These are phyloP conservation scores for Pleurotus ostreatus DNA, from an alignment of 768 basidiomycete species.

Conservation along the genomic window DNA sequence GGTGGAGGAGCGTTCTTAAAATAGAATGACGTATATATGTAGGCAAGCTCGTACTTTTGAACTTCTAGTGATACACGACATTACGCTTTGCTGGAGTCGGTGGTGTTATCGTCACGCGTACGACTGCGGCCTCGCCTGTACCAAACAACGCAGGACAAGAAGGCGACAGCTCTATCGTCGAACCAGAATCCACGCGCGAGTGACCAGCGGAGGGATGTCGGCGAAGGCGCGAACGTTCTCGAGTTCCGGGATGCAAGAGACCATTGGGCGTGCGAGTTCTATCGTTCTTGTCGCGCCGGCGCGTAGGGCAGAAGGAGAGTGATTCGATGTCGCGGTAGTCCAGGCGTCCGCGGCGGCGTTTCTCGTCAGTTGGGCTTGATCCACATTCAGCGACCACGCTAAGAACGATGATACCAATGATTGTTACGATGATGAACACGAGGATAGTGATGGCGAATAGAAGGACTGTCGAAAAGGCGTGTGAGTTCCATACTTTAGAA, in stretches of 20 bases:
- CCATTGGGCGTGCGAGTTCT: background rate
- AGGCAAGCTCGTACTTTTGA: background rate
- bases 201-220: background rate
- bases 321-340: conserved; percentile 4
- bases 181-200: background rate
- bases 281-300: background rate
- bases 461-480: background rate
- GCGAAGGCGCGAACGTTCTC: background rate
- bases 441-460: conserved; percentile 3
- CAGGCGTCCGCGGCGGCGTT: background rate
- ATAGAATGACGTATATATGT: conserved; percentile 2
- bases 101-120: conserved; percentile 6
- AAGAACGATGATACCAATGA: conserved; percentile 5
- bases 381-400: background rate
- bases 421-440: conserved; percentile 6
- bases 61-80: conserved; percentile 1
- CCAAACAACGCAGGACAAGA: conserved; percentile 4
- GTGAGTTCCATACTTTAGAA: background rate
- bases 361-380: background rate
- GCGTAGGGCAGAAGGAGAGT: background rate
- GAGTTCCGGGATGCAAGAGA: background rate
- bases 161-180: background rate
- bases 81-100: conserved; percentile 9
- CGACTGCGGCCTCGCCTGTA: background rate
- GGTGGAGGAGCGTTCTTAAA: background rate